Base-by-base conservation (phyloP, 2,329 filamentous ascomycete genomes). In the Fusarium continuum region DNA sequence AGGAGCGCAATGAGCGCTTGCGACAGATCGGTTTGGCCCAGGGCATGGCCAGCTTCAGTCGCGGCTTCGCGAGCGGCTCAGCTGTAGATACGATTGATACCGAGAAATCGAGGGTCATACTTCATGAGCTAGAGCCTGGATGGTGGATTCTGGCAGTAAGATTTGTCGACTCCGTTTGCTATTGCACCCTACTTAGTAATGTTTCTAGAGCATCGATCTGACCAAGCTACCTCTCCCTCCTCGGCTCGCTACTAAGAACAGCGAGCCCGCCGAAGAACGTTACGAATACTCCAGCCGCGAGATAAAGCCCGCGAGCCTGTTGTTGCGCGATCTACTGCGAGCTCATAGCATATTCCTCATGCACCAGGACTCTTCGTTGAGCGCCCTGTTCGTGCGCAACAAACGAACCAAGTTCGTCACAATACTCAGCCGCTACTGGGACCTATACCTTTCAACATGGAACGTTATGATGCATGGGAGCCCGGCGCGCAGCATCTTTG, bases 101-200 rank as follows among this genome's bases (percentile, higher is more conserved):
- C 2, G 91, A 97, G 70, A 95, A 91, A 79, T 88, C 90, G 44
- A 86, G 93, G 26, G 89, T 97, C 28, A 83, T 98, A 28, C 79
- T 97, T 38, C 88, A 92, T 70, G 93, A 99, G 79, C 78, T 99
- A 64, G 94, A 99, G 75, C 81, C 85, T 14, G 91, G 91, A 25
- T 99, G 95, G 95, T 99, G 96, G 96, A 88, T 98, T 61, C 80
- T 98, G 58, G 93, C 92, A 61, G 93, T 96, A 81, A 73, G 91
- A 23, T 22, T 46, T 25, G 31, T 17, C 40, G 8, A 2, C 11
- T 38, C 16, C 13, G 13, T 22, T 20, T 23, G 13, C 8, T 19
- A 14, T n/a, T 7, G 8, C 6, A n/a, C 23, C 17, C 17, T 38
- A 34, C 53, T 68, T 34, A 68, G 48, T 19, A 13, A 28, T 14